Percentiles rank a stretch among this genome's conserved stretches.
These are phyloP conservation scores for Aspergillus calidoustus DNA, from an alignment of 2,329 filamentous ascomycete genomes.

Conservation along the genomic window DNA sequence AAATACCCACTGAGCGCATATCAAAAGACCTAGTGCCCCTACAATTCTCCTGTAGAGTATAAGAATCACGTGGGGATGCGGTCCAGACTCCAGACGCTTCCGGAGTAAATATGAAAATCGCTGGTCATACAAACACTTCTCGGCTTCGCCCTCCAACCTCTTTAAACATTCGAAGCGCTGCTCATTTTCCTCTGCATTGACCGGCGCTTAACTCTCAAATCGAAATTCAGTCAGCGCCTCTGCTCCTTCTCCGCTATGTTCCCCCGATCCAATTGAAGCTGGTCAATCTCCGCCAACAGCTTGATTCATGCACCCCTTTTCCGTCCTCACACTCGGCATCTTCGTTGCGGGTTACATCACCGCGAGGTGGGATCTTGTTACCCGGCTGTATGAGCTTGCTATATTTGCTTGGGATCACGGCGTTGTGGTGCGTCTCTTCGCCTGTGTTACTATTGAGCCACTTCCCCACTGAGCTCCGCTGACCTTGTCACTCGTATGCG, in stretches of 20 bases:
- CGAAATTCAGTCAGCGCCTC: background rate
- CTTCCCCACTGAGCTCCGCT: background rate
- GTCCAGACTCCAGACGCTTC: constrained; percentile 7
- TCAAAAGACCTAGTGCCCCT: no score
- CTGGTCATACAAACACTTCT: constrained; percentile 1
- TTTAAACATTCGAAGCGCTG: background rate
- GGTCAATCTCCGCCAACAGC: constrained; percentile 28
- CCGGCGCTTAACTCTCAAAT: background rate
- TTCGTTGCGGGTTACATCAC: constrained; percentile 99
- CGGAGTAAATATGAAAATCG: constrained; percentile 12
- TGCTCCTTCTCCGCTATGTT: constrained; percentile 34
- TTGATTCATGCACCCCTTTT: constrained; percentile 91
- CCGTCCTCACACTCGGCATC: constrained; percentile 91
- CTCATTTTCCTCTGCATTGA: background rate
- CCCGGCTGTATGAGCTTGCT: constrained; percentile 92
- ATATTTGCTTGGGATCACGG: constrained; percentile 99
- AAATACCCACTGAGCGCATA: no score
- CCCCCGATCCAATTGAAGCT: constrained; percentile 32
- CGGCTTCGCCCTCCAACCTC: background rate
- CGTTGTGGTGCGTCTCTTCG: constrained; percentile 73
- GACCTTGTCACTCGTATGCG: background rate
- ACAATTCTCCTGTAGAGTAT: constrained; percentile 1
- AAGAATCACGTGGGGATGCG: constrained; percentile 12
- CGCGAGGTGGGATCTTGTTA: constrained; percentile 97
- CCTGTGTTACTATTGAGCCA: constrained; percentile 15